Conservation (phyloP, 2,329 filamentous ascomycete genomes). For the Aspergillus sp. region DNA sequence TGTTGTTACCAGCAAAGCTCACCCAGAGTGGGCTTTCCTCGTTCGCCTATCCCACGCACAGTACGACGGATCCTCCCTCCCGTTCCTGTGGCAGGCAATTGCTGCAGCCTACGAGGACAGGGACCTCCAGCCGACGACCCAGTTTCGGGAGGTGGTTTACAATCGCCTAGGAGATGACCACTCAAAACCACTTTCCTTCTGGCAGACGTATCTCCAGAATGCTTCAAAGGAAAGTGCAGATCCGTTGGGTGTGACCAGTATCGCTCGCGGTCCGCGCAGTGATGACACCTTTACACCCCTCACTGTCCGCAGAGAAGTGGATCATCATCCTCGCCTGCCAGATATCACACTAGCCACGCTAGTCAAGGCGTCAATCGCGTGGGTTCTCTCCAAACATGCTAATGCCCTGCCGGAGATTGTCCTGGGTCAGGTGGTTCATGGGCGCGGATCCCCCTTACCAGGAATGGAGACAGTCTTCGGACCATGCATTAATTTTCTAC, state of each 20-base stretch:
- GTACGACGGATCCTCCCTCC: slow-evolving; percentile 2
- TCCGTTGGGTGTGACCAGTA: no score
- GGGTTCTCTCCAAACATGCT: slow-evolving; percentile 4
- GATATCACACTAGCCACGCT: slow-evolving; percentile 6
- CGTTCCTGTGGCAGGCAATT: slow-evolving; percentile 7
- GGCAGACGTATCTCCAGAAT: neutral
- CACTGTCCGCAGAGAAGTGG: neutral
- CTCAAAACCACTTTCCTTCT: neutral
- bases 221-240: neutral
- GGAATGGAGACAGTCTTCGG: slow-evolving; percentile 6
- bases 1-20: slow-evolving; percentile 2
- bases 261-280: no score
- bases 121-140: neutral
- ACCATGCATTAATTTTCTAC: slow-evolving; percentile 9
- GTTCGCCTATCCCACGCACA: slow-evolving; percentile 6
- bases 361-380: slow-evolving; percentile 9
- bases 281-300: no score
- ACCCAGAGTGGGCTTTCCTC: neutral
- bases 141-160: slow-evolving; percentile 7
- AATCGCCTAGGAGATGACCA: neutral
- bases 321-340: neutral
- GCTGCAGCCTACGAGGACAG: slow-evolving; percentile 3
- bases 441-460: slow-evolving; percentile 6
- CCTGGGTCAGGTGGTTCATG: slow-evolving; percentile 12
- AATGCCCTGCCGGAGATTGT: slow-evolving; percentile 1